Conservation (phyloP, 129 eudicot species). For the Tanacetum coccineum region DNA sequence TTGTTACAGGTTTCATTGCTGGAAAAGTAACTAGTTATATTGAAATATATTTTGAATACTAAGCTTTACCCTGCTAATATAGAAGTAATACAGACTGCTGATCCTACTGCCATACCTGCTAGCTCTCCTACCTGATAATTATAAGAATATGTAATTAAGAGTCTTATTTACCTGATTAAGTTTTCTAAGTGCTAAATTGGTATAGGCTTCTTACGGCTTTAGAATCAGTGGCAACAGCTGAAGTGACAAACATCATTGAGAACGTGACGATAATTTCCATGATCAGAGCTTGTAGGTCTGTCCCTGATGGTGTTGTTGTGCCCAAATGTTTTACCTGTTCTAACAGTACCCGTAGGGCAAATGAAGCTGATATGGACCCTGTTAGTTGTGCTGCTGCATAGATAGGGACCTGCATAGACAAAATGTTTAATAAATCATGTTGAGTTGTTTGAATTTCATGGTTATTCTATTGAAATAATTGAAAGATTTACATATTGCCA, state of each 20-base stretch:
- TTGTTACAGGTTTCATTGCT: background rate
- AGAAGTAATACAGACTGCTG: slow-evolving; percentile 88
- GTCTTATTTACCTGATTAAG: background rate
- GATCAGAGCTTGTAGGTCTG: too few relatives aligned
- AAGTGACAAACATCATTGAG: too few relatives aligned
- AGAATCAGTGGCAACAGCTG: too few relatives aligned
- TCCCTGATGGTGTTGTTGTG: too few relatives aligned
- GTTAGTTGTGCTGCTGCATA: too few relatives aligned
- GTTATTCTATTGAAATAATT: background rate
- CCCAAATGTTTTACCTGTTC: too few relatives aligned
- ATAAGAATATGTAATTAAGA: background rate
- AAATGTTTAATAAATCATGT: background rate
- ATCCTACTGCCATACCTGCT: slow-evolving; percentile 89
- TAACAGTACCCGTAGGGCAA: too few relatives aligned
- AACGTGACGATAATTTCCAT: slow-evolving; percentile 31
- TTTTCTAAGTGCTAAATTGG: background rate
- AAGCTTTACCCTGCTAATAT: slow-evolving; percentile 76
- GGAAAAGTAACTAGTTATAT: background rate
- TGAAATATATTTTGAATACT: background rate
- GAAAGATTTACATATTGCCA: slow-evolving; percentile 4
- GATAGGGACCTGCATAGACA: slow-evolving; percentile 7
- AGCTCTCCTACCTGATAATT: slow-evolving; percentile 63
- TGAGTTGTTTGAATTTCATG: background rate
- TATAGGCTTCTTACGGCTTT: background rate
- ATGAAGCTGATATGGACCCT: too few relatives aligned